A percentile compares a stretch with the other conserved stretches of the same genome.
These are phyloP conservation scores for Dicorynia guianensis DNA, from an alignment of 306 rosid genomes.

Conservation along the genomic window DNA sequence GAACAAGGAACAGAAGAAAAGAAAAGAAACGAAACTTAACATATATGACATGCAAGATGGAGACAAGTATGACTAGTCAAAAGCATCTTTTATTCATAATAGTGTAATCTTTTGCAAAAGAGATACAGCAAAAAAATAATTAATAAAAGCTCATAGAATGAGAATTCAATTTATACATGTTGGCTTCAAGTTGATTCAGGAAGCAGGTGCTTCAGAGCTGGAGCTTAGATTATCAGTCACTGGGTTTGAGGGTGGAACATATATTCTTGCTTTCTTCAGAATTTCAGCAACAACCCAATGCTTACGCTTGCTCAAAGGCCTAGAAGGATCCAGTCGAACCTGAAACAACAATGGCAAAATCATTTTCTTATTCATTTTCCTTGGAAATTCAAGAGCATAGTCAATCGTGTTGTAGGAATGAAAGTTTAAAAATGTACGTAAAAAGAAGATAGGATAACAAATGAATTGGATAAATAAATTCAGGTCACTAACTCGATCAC, in stretches of 20 bases:
- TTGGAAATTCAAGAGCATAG: constrained; percentile 17
- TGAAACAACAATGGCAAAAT: constrained; percentile 39
- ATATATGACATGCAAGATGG: not conserved
- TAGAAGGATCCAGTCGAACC: constrained; percentile 67
- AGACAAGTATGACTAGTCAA: not conserved
- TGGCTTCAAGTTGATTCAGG: constrained; percentile 17
- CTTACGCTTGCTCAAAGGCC: constrained; percentile 75
- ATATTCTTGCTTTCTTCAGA: constrained; percentile 67
- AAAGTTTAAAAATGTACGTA: constrained; percentile 25
- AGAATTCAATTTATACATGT: not conserved
- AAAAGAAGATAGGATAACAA: not conserved
- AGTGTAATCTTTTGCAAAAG: constrained; percentile 3
- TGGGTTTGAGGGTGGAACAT: constrained; percentile 50
- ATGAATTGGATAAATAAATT: not conserved
- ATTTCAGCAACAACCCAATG: constrained; percentile 74
- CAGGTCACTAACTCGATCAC: constrained; percentile 63
- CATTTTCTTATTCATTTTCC: constrained; percentile 2
- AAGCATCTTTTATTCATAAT: not conserved
- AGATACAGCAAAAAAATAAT: not conserved
- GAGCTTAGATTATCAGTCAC: not conserved
- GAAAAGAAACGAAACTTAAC: not conserved
- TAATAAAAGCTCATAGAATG: constrained; percentile 11
- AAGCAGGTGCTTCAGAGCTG: constrained; percentile 15
- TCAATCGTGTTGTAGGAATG: not conserved
- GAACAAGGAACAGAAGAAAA: not conserved